Base-by-base conservation (phyloP, 1,284 basidiomycete genomes). In the Sporisorium iseilematis-ciliati region DNA sequence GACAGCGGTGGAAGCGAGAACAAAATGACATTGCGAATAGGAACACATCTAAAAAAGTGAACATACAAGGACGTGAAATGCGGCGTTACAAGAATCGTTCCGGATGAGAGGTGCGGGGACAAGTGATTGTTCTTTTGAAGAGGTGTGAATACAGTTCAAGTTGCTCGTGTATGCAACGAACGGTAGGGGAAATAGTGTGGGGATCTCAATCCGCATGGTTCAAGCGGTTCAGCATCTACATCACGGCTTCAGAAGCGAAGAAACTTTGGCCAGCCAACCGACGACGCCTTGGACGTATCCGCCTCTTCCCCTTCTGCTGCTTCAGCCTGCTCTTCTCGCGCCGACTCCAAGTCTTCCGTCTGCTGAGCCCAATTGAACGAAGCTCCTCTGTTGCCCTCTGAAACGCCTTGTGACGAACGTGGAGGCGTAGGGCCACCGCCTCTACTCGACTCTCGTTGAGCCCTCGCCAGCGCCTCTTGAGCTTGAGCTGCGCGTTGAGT, bases 251-350 rank as follows among this genome's bases (percentile, higher is more conserved):
- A 70, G 72, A 75, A 71, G 41, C 60, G 63, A 4, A 75, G 55
- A 45, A 75, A 70, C 49, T 67, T 75, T 16, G 67, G 67, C 68
- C 64, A 67, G 25, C 60, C 72, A 46, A 63, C 35, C 14, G 35
- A 70, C 4, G 66, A 62, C 40, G 54, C 54, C 33, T 58, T 65
- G 14, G 57, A 51, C 7, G 26, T 42, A 21, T 67, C 64, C 0
- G 20, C 57, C 46, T 53, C 57, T 3, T 52, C 51, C 2, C n/a
- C 16, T 23, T 45, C 38, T 29, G 52, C 60, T 21, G 49, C 59
- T 16, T 35, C 33, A 18, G 33, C 45, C 31, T 33, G 25, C 11
- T 42, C 53, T 25, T 53, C 35, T 38, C 35, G 53, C 8, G 56
- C 55, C 2, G 64, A 56, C 7, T 73, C 70, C 20, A 66, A 14